Base-by-base conservation (phyloP, 2,329 filamentous ascomycete genomes). In the Sodiomyces alkalinus region DNA sequence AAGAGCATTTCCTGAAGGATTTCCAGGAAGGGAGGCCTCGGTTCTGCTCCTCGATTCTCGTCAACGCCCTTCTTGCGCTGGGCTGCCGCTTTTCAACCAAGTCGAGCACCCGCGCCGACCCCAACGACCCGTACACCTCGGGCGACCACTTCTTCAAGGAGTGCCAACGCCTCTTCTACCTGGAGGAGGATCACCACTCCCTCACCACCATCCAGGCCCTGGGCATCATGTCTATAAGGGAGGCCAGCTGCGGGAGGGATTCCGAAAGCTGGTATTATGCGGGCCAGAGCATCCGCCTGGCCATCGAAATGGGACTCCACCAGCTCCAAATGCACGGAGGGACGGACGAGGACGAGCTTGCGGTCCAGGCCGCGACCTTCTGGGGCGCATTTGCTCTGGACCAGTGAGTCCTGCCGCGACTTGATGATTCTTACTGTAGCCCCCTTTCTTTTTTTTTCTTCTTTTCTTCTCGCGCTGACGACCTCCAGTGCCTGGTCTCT, bases 71-170 rank as follows among this genome's bases (percentile, higher is more conserved):
- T 17, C 56, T 76, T 3, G 69, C 76, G 7, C 53, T 78, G 18
- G 74, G 72, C 2, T 80, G 76, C 41, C 68, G 74, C 28, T 76
- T 79, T 39, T 81, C 77, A 2, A 70, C 65, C 28, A 67, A 74
- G 19, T 65, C 67, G 12, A 64, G 63, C 41, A 76, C 74, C 8
- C 66, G 75, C 21, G 66, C 63, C n/a, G 62, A 74, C 32, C 64
- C 70, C 0, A 54, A 60, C 38, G 66, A 80, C 41, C 63, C 73
- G 3, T 64, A 66, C 32, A 72, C 74, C 0, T 74, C 76, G 1
- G 78, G 79, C 4, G 73, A 82, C 36, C 69, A 80, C 44, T 85
- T 82, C 50, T 83, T 81, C 48, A 68, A 69, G 29, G 78, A 85
- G 46, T 65, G 71, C 6, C 61, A 67, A 34, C 58, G 72, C 7